Percentiles rank a stretch among this genome's conserved stretches.
These are phyloP conservation scores for Torrubiella hemipterigena DNA, from an alignment of 2,329 filamentous ascomycete species.

Conservation along the genomic window DNA sequence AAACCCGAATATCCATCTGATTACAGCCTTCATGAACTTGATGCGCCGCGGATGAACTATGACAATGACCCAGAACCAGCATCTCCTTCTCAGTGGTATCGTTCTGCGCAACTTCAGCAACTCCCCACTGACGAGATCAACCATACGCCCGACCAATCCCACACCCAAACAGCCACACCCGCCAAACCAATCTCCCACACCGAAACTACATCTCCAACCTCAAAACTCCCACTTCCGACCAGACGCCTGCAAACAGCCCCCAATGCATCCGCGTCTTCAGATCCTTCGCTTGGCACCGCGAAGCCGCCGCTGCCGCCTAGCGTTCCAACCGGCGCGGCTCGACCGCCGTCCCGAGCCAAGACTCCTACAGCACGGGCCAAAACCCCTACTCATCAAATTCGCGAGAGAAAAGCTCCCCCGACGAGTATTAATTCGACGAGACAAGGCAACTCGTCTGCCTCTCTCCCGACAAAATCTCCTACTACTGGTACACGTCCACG, in stretches of 20 bases:
- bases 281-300: too few species aligned
- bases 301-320: too few species aligned
- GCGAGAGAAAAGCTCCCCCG: constrained; percentile 26
- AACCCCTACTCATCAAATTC: constrained; percentile 25
- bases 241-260: too few species aligned
- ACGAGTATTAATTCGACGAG: constrained; percentile 34
- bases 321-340: too few species aligned
- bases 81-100: constrained; percentile 59
- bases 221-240: constrained; percentile 34
- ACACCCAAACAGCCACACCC: constrained; percentile 12
- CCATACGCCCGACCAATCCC: constrained; percentile 19
- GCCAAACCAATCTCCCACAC: constrained; percentile 17
- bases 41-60: constrained; percentile 42
- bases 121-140: constrained; percentile 10
- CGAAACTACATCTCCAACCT: constrained; percentile 17
- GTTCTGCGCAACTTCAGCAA: constrained; percentile 15
- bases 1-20: constrained; percentile 56
- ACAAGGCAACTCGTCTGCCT: constrained; percentile 55
- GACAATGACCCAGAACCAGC: constrained; percentile 44
- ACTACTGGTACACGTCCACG: constrained; percentile 71
- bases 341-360: constrained; percentile 24
- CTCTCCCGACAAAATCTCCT: constrained; percentile 69
- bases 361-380: constrained; percentile 29
- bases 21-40: constrained; percentile 47
- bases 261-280: too few species aligned